phyloP scores from a whole-genome alignment of 1,284 basidiomycete genomes.

The Polyporus tsugae region DNA sequence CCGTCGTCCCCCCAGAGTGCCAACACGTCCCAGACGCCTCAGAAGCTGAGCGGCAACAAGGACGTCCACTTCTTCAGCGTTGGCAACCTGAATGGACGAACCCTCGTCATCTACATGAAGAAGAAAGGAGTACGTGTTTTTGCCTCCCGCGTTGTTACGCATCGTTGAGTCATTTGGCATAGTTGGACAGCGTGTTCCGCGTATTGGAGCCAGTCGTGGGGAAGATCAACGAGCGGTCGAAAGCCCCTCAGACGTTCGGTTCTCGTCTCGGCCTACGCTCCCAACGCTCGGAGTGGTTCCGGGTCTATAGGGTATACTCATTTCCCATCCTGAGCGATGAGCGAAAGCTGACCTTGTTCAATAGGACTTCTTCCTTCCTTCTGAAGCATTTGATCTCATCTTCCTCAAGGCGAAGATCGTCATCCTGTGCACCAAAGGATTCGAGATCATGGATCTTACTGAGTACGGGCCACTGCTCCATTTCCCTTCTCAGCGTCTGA shows the following conservation, averaged over 20 bases:
- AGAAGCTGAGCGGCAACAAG: conserved; percentile 87
- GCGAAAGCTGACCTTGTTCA: conserved; percentile 1
- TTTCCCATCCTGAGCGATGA: not conserved
- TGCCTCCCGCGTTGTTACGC: not conserved
- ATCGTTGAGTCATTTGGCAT: conserved; percentile 15
- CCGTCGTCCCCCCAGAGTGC: conserved; percentile 79
- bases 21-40: conserved; percentile 77
- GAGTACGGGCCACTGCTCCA: conserved; percentile 61
- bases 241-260: conserved; percentile 71
- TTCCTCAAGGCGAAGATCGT: conserved; percentile 94
- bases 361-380: conserved; percentile 90
- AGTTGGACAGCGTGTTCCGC: conserved; percentile 91
- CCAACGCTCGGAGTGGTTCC: conserved; percentile 90
- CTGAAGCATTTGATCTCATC: conserved; percentile 88
- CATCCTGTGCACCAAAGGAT: conserved; percentile 92
- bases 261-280: conserved; percentile 79
- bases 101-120: conserved; percentile 95
- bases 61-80: conserved; percentile 97
- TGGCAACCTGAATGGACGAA: conserved; percentile 85
- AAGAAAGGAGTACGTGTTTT: conserved; percentile 83
- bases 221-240: conserved; percentile 81
- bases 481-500: not conserved
- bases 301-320: conserved; percentile 74
- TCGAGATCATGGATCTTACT: conserved; percentile 95
- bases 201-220: conserved; percentile 92